Evolutionary conservation across 495 filamentous ascomycete species (phyloP), one percentile per base, ranked within the genome.

Genomic region (Podospora fimiseda): DNA sequence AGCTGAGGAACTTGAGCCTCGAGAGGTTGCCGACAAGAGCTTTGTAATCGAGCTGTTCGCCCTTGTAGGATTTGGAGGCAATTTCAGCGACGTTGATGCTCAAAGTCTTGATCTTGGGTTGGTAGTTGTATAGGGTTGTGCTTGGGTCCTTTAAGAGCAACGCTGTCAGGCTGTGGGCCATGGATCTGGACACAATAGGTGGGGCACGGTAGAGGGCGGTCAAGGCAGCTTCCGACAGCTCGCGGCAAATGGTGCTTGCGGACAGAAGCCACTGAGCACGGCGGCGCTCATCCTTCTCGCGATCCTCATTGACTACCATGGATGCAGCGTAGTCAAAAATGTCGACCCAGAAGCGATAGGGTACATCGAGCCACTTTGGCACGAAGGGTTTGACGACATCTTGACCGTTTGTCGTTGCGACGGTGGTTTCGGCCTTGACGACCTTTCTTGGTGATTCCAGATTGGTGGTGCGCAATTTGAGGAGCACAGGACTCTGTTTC

Each of bases 201-300:
- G 89, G 89, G 2, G 75, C 78, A 30, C 80, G 69, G 63, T 91
- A 93, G 3, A 93, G 73, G 11, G 78, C 84, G 13, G 85, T 81
- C 15, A 95, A 68, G 6, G 89, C 86, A 4, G 90, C 86, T 57
- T 91, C 86, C 5, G 78, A 67, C 51, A 91, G 90, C 3, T 72
- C 66, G 38, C 75, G 79, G 53, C 88, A 91, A 13, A 83, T 61
- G 9, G 77, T 64, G 9, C 86, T 80, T 15, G 81, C 67, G 19
- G 76, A 68, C 2, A 85, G 49, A 11, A 95, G 78, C 80, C 81
- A 89, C 49, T 65, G 62, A 2, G 80, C 76, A 0, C 81, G 77
- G 0, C 65, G 69, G 51, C 84, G 76, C 33, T 79, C 48, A 19
- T n/a, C n/a, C n/a, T n/a, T n/a, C n/a, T n/a, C n/a, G n/a, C n/a